A percentile compares a stretch with the other conserved stretches of the same genome.
Conservation (phyloP, 768 basidiomycete genomes). For the Tephrocybe sp. region DNA sequence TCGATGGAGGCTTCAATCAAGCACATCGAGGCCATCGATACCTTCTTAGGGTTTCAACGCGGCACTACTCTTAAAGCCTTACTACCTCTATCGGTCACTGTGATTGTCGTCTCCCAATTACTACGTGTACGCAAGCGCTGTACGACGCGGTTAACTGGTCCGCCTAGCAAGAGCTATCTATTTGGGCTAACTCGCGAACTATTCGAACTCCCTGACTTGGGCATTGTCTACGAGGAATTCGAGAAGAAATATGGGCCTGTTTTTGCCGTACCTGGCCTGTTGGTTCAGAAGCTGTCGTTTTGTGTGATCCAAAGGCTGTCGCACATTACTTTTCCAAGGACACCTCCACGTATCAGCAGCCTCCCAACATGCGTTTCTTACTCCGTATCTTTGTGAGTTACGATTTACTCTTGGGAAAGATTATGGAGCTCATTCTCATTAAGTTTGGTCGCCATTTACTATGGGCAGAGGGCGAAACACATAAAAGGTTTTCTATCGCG, state of each 20-base stretch:
- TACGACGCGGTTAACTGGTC: slow-evolving; percentile 11
- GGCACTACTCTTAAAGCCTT: neutral
- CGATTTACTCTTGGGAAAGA: neutral
- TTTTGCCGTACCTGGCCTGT: slow-evolving; percentile 19
- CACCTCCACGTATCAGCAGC: slow-evolving; percentile 24
- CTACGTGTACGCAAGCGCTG: neutral
- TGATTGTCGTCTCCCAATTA: neutral
- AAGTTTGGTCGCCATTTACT: slow-evolving; percentile 37
- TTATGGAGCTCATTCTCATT: neutral
- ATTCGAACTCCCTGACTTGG: slow-evolving; percentile 13
- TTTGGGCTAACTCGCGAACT: slow-evolving; percentile 13
- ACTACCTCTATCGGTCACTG: slow-evolving; percentile 3
- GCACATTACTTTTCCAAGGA: slow-evolving; percentile 25
- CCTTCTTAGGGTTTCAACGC: neutral
- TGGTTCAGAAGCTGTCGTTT: slow-evolving; percentile 21
- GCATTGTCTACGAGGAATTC: slow-evolving; percentile 23
- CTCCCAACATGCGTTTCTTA: slow-evolving; percentile 22
- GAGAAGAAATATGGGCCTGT: slow-evolving; percentile 24
- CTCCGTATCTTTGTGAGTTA: slow-evolving; percentile 25
- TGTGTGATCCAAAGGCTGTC: slow-evolving; percentile 27
- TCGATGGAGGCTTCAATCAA: neutral
- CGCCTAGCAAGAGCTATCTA: slow-evolving; percentile 7
- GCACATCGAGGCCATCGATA: neutral
- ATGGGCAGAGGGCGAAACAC: slow-evolving; percentile 41
- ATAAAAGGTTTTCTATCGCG: slow-evolving; percentile 45